Evolutionary conservation across 148 eudicot species (phyloP).

Genomic region (Nyssa sinensis): DNA sequence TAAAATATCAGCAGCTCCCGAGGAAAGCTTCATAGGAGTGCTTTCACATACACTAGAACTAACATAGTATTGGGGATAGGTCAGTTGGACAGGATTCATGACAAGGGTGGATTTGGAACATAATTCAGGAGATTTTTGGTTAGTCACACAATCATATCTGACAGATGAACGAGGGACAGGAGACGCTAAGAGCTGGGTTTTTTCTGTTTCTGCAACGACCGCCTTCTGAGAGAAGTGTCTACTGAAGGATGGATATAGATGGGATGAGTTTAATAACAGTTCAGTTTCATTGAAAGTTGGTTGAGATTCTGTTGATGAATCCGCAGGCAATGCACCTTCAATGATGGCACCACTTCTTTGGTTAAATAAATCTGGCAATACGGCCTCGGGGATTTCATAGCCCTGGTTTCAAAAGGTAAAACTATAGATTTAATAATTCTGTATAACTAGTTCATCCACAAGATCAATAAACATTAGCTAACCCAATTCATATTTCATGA

Average conservation of each 20-base stretch:
- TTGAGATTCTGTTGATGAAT: constrained; percentile 9
- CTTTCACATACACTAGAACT: constrained; percentile 15
- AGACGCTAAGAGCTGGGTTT: constrained; percentile 10
- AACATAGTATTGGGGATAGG: not conserved
- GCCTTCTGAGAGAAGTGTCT: constrained; percentile 24
- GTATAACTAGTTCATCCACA: not conserved
- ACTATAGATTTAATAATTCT: not conserved
- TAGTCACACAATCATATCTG: constrained; percentile 7
- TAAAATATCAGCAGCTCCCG: constrained; percentile 8
- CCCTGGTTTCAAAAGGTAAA: constrained; percentile 22
- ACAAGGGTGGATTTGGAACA: not conserved
- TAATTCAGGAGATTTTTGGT: constrained; percentile 9
- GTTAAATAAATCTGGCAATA: constrained; percentile 42
- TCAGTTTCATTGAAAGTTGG: constrained; percentile 12
- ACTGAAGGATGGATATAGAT: constrained; percentile 30
- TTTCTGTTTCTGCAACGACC: constrained; percentile 18
- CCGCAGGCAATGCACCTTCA: constrained; percentile 15
- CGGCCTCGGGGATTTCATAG: constrained; percentile 43
- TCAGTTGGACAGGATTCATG: constrained; percentile 13
- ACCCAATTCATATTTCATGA: not conserved
- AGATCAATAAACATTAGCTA: not conserved
- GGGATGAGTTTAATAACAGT: constrained; percentile 21
- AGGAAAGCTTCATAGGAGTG: constrained; percentile 35
- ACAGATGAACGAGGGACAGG: constrained; percentile 3
- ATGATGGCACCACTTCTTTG: constrained; percentile 11